A percentile compares a stretch with the other conserved stretches of the same genome.
Evolutionary conservation across 177 flowering plant genomes (phyloP).

Genomic region (Vitis hybrid): DNA sequence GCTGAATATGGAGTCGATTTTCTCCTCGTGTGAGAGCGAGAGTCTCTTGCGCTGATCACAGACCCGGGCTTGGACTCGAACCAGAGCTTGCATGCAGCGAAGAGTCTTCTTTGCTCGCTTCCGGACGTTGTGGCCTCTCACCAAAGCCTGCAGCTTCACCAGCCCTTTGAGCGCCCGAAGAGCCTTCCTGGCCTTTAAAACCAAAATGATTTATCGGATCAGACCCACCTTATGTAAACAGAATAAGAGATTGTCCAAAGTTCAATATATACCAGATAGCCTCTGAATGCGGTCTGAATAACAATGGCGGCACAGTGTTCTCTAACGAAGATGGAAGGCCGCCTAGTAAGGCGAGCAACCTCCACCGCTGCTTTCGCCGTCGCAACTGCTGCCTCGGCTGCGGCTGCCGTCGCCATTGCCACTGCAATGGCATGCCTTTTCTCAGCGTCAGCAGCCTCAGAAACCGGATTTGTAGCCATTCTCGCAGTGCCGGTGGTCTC

Average conservation of each 20-base stretch:
- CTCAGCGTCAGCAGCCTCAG: conserved; percentile 15
- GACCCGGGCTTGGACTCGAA: conserved; percentile 50
- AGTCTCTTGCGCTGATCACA: conserved; percentile 40
- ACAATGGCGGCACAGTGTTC: conserved; percentile 37
- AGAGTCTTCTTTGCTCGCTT: conserved; percentile 51
- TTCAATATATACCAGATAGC: conserved; percentile 42
- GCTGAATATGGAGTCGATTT: conserved; percentile 16
- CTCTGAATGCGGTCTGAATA: conserved; percentile 62
- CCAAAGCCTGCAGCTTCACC: conserved; percentile 59
- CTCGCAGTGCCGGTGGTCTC: background rate
- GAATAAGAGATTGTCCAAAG: background rate
- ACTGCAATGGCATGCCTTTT: conserved; percentile 33
- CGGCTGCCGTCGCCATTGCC: conserved; percentile 47
- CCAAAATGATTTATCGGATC: too few relatives aligned
- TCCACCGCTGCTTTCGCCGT: conserved; percentile 47
- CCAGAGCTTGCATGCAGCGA: conserved; percentile 47
- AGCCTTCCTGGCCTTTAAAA: conserved; percentile 56
- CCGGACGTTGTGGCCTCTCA: conserved; percentile 56
- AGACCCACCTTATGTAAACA: too few relatives aligned
- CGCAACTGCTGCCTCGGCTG: conserved; percentile 42
- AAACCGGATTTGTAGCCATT: background rate
- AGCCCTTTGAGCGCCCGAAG: conserved; percentile 60
- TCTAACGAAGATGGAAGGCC: conserved; percentile 24
- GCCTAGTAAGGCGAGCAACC: conserved; percentile 26
- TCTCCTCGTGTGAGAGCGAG: conserved; percentile 33